Percentiles rank a stretch among this genome's conserved stretches.
phyloP scores from a whole-genome alignment of 2,329 filamentous ascomycete species.

The Sarocladiaceae sp. region DNA sequence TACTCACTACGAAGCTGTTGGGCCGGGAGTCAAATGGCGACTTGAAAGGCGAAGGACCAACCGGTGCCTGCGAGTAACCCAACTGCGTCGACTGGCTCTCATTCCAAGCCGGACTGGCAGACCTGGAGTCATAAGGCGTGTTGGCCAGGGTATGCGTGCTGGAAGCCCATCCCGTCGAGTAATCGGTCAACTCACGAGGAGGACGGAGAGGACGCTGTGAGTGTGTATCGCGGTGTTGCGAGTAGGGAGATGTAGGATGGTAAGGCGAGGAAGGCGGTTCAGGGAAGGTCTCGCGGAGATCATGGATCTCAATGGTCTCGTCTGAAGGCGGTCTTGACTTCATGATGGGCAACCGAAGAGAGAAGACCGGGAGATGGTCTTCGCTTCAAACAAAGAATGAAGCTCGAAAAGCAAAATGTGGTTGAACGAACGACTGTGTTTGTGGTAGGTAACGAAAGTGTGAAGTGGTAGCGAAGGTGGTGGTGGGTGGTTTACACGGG shows the following conservation, averaged over 20 bases:
- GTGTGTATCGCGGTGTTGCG: not conserved
- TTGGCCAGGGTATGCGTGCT: constrained; percentile 12
- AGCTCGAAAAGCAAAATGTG: not conserved
- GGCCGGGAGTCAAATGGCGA: constrained; percentile 8
- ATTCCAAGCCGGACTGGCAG: constrained; percentile 6
- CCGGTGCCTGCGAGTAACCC: not conserved
- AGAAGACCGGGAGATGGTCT: not conserved
- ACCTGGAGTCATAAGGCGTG: constrained; percentile 7
- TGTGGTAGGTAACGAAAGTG: not conserved
- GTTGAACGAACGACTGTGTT: not conserved
- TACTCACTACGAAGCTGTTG: constrained; percentile 10
- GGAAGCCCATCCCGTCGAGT: constrained; percentile 11
- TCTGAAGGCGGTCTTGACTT: constrained; percentile 6
- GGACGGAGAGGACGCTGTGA: constrained; percentile 3
- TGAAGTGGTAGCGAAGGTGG: not conserved
- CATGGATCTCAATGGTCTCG: constrained; percentile 9
- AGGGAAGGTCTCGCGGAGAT: constrained; percentile 6
- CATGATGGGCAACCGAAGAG: not conserved
- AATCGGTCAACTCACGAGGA: constrained; percentile 6
- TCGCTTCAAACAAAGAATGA: not conserved
- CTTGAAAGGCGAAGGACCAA: not conserved
- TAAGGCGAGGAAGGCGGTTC: constrained; percentile 5
- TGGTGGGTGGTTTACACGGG: not conserved
- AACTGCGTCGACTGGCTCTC: constrained; percentile 2
- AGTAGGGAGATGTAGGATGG: not conserved